phyloP scores from a whole-genome alignment of 495 filamentous ascomycete species.

The Barbatosphaeria neglecta region DNA sequence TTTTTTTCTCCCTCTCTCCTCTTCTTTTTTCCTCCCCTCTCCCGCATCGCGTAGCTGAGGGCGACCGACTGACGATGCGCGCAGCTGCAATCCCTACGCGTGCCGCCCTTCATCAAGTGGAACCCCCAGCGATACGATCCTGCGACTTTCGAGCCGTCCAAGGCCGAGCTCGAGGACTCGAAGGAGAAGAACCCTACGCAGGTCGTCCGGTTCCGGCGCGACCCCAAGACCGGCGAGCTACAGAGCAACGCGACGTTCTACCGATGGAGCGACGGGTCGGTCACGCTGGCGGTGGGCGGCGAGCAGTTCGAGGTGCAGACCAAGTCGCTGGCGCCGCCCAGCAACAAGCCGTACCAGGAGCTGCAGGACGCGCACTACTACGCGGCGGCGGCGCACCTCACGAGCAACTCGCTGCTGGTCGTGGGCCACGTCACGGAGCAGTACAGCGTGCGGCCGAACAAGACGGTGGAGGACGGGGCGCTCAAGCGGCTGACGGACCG shows the following conservation, averaged over 20 bases:
- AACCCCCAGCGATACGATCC: slow-evolving; percentile 63
- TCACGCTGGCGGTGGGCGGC: slow-evolving; percentile 61
- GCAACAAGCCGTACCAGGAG: slow-evolving; percentile 47
- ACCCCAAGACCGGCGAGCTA: slow-evolving; percentile 34
- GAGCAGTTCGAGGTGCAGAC: slow-evolving; percentile 70
- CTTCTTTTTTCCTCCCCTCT: not conserved
- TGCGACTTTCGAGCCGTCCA: slow-evolving; percentile 48
- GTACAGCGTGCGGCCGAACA: slow-evolving; percentile 58
- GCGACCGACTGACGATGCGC: not conserved
- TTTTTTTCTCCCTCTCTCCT: not conserved
- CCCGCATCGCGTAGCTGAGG: slow-evolving; percentile 3
- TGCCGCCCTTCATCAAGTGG: slow-evolving; percentile 70
- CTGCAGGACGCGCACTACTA: slow-evolving; percentile 73
- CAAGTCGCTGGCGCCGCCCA: slow-evolving; percentile 61
- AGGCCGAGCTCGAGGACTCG: slow-evolving; percentile 35
- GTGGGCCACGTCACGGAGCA: slow-evolving; percentile 73
- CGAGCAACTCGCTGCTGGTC: slow-evolving; percentile 56
- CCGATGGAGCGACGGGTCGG: slow-evolving; percentile 73
- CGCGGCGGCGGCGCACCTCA: slow-evolving; percentile 60
- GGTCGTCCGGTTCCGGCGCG: slow-evolving; percentile 26
- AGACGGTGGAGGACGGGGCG: slow-evolving; percentile 63
- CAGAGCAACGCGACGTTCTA: slow-evolving; percentile 70
- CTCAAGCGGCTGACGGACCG: slow-evolving; percentile 60
- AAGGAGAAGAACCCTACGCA: slow-evolving; percentile 23
- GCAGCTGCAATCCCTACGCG: slow-evolving; percentile 65